Evolutionary conservation across 306 rosid genomes (phyloP).

Genomic region (Aeschynomene evenia): DNA sequence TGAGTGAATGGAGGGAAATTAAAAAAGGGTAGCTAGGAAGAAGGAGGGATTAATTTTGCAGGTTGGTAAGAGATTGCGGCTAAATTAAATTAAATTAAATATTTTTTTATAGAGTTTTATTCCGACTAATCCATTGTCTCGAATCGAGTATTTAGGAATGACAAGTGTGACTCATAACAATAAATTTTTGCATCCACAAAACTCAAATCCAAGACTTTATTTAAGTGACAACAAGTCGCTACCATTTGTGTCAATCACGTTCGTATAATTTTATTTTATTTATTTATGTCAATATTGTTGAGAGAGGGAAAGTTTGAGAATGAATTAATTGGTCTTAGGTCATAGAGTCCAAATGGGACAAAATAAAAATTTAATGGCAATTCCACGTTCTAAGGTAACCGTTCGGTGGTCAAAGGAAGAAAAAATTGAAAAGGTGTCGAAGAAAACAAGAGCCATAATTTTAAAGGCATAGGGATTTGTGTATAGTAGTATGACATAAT

Average conservation of each 20-base stretch:
- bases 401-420: conserved; percentile 57
- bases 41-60: not conserved
- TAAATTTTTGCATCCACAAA: too few species aligned
- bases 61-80: conserved; percentile 43
- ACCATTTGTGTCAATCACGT: too few species aligned
- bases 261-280: too few species aligned
- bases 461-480: not conserved
- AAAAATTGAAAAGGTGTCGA: conserved; percentile 17
- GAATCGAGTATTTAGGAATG: too few species aligned
- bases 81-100: not conserved
- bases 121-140: too few species aligned
- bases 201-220: too few species aligned
- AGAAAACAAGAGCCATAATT: not conserved
- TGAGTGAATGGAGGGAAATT: not conserved
- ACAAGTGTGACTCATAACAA: too few species aligned
- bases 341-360: conserved; percentile 16
- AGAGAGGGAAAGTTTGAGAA: not conserved
- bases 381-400: conserved; percentile 28
- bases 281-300: not conserved
- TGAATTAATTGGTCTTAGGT: conserved; percentile 13
- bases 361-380: conserved; percentile 11
- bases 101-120: too few species aligned
- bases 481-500: not conserved
- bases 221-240: too few species aligned
- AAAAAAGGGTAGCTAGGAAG: too few species aligned